These are phyloP conservation scores for Casaregolazyma suthepensis DNA, from an alignment of 1,139 yeast species.

Conservation along the genomic window DNA sequence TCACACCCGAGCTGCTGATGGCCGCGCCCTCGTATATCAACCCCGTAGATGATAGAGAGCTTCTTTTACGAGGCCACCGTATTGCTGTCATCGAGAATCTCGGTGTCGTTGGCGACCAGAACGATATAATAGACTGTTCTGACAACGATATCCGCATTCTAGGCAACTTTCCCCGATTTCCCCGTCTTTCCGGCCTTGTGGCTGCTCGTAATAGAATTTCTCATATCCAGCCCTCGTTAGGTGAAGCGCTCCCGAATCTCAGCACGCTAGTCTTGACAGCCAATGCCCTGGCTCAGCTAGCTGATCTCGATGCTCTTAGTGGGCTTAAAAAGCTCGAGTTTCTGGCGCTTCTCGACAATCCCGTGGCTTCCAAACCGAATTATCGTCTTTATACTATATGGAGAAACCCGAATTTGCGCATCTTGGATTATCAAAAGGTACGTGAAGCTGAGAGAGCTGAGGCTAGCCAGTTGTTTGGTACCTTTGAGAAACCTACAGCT, in stretches of 20 bases:
- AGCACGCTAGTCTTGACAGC: conserved; percentile 46
- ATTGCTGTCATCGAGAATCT: conserved; percentile 41
- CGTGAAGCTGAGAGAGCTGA: conserved; percentile 47
- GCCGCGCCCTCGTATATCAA: conserved; percentile 49
- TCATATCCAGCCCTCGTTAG: conserved; percentile 34
- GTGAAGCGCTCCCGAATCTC: conserved; percentile 40
- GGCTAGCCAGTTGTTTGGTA: conserved; percentile 46
- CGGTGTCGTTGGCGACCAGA: conserved; percentile 38
- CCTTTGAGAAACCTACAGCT: conserved; percentile 29
- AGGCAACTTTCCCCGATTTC: conserved; percentile 45
- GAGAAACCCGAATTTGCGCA: conserved; percentile 54
- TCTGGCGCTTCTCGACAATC: conserved; percentile 56
- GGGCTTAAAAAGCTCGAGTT: conserved; percentile 39
- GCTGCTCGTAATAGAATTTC: conserved; percentile 53
- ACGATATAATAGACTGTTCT: conserved; percentile 58
- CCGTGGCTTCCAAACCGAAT: conserved; percentile 46
- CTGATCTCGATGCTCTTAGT: conserved; percentile 37
- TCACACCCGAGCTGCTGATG: conserved; percentile 44
- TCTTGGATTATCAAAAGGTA: conserved; percentile 63
- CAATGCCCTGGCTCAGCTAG: conserved; percentile 44
- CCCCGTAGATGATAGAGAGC: conserved; percentile 40
- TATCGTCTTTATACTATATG: conserved; percentile 59
- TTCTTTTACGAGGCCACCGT: conserved; percentile 38
- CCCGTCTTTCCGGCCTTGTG: conserved; percentile 45
- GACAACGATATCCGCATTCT: conserved; percentile 56